Base-by-base conservation (phyloP, 768 basidiomycete genomes). In the Calocera cornea region DNA sequence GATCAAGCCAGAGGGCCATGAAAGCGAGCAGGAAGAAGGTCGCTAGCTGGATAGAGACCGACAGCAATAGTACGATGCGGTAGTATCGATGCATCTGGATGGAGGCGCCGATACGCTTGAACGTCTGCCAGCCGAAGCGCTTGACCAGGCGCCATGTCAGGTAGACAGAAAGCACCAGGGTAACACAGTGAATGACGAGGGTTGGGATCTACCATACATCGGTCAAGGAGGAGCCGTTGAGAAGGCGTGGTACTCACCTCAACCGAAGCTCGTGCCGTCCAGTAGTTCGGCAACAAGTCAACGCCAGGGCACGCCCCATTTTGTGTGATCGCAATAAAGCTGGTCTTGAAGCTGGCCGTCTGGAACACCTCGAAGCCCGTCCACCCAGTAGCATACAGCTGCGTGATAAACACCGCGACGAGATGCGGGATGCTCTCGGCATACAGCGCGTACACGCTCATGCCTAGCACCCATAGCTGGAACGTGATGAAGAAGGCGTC, bases 371-470 rank as follows among this genome's bases (percentile, higher is more conserved):
- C 87, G 76, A 84, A 86, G 66, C 76, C 84, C 17, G 86, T 82
- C 89, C 90, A 92, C 14, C 78, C 83, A 2, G 89, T 90, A 1
- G 86, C 86, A 70, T 87, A 77, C 65, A 89, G 71, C 72, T 91
- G 90, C 0, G 89, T 90, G 50, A 88, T 74, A 69, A 90, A 79
- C 17, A 87, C 83, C 0, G 89, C 89, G 47, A 88, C 72, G 2
- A 86, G 85, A 69, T 91, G 90, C 1, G 90, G 90, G 68, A 90
- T 88, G 1, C 88, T 90, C 76, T 91, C 89, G 75, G 90, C 90
- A 67, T 83, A 72, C 66, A 83, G 69, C 41, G 89, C 89, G 49
- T 89, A 86, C 33, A 87, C 67, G 12, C 88, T 89, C 86, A 90
- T 87, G 34, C 86, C 87, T 17, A 90, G 78, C 5, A 89, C 84